These are phyloP conservation scores for Mycosphaerella arachidis DNA, from an alignment of 2,329 filamentous ascomycete genomes.

Conservation along the genomic window DNA sequence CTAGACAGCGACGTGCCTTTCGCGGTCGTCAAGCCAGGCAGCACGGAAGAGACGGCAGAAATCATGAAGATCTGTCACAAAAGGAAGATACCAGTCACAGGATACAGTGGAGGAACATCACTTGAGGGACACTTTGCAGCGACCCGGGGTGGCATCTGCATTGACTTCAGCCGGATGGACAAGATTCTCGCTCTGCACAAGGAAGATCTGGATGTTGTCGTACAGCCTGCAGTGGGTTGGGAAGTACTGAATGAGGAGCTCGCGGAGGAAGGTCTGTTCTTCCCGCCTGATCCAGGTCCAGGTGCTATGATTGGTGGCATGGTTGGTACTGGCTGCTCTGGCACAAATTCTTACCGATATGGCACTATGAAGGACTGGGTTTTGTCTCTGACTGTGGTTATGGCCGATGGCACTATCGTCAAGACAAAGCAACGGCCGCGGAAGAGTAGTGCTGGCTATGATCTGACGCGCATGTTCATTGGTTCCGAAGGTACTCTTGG, in stretches of 20 bases:
- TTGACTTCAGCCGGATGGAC: conserved; percentile 85
- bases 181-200: conserved; percentile 72
- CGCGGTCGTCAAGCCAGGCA: conserved; percentile 68
- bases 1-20: conserved; percentile 44
- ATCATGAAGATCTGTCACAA: conserved; percentile 86
- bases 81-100: conserved; percentile 76
- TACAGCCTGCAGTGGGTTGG: conserved; percentile 72
- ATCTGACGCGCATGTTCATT: conserved; percentile 83
- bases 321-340: conserved; percentile 71
- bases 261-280: conserved; percentile 70
- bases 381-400: conserved; percentile 75
- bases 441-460: conserved; percentile 88
- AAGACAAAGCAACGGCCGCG: conserved; percentile 83
- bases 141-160: conserved; percentile 75
- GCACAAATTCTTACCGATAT: conserved; percentile 87
- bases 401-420: conserved; percentile 85
- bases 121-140: conserved; percentile 85
- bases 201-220: conserved; percentile 57
- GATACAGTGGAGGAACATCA: conserved; percentile 82
- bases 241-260: conserved; percentile 78
- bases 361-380: conserved; percentile 97
- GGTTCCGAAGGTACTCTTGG: conserved; percentile 89
- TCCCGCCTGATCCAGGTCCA: conserved; percentile 85
- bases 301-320: conserved; percentile 90
- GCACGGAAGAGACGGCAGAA: conserved; percentile 76